Base-by-base conservation (phyloP, 495 filamentous ascomycete species). In the Xylaria grammica region DNA sequence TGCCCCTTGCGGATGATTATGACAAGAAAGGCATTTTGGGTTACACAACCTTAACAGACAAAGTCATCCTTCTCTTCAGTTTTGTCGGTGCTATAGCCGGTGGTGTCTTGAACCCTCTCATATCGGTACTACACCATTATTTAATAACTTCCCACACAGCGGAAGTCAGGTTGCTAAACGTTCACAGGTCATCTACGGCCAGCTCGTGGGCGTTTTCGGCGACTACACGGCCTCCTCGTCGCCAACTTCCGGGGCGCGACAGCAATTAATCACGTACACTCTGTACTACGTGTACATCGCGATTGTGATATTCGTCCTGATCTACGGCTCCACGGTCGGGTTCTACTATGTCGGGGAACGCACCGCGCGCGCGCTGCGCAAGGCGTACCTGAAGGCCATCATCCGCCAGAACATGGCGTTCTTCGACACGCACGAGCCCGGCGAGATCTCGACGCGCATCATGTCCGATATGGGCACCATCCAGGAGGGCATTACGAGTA, bases 401-500 rank as follows among this genome's bases (percentile, higher is more conserved):
- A 69, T 81, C 20, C 70, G 72, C 1, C 78, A 81, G 45, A 73
- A 79, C 36, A 72, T 81, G 3, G 71, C 70, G 32, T 79, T 75
- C 60, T 80, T 80, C 46, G 78, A 81, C 63, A 72, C 69, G 9
- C 65, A 74, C n/a, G 75, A 73, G 8, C 63, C 74, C 32, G 74
- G 74, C n/a, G 67, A 69, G 29, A 59, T 72, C 22, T 70, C 76
- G 1, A 75, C 77, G 20, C 73, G 76, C 10, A 84, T 84, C 62
- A 82, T 81, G 0, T 72, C 74, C 0, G 72, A 78, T 15, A 79
- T 78, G 40, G 84, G 84, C 48, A 71, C 73, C 1, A 74, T 93
- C 29, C 89, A 92, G 67, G 88, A 91, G 66, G 90, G 89, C 55
- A 84, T 93, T 44, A 91, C 90, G 0, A 87, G 91, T 69, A 93